Evolutionary conservation across 2,329 filamentous ascomycete species (phyloP).

Genomic region (Fusarium nisikadoi): DNA sequence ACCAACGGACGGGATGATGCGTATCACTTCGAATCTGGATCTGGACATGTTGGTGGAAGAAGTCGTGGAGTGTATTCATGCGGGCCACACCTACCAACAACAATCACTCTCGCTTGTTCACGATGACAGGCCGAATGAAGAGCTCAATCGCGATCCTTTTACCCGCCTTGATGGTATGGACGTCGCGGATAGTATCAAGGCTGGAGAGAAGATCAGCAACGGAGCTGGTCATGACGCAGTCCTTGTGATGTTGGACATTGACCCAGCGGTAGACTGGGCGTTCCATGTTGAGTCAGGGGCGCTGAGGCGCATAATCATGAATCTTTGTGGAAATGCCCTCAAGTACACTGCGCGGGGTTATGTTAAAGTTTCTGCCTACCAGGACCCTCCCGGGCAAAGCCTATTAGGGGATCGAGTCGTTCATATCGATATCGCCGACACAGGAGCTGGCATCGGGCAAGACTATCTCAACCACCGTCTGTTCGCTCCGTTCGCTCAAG

Average conservation of each 20-base stretch:
- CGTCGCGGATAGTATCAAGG: slow-evolving; percentile 2
- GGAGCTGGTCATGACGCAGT: slow-evolving; percentile 21
- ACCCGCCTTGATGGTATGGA: slow-evolving; percentile 27
- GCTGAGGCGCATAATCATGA: slow-evolving; percentile 67
- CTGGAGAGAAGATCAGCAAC: background rate
- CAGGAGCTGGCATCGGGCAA: slow-evolving; percentile 72
- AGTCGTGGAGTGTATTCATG: slow-evolving; percentile 59
- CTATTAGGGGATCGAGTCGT: slow-evolving; percentile 25
- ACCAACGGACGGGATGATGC: slow-evolving; percentile 28
- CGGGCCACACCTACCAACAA: slow-evolving; percentile 48
- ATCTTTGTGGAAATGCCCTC: slow-evolving; percentile 70
- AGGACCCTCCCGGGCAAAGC: slow-evolving; percentile 12
- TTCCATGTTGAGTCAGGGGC: slow-evolving; percentile 66
- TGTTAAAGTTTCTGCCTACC: slow-evolving; percentile 46
- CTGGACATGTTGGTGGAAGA: slow-evolving; percentile 58
- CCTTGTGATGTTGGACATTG: slow-evolving; percentile 51
- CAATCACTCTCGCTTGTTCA: slow-evolving; percentile 24
- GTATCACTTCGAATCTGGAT: slow-evolving; percentile 22
- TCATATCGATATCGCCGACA: slow-evolving; percentile 66
- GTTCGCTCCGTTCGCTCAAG: slow-evolving; percentile 73
- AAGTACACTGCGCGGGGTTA: slow-evolving; percentile 64
- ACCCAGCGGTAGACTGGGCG: slow-evolving; percentile 59
- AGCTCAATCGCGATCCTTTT: background rate
- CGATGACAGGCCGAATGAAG: background rate
- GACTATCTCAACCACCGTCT: slow-evolving; percentile 70